Base-by-base conservation (phyloP, 176 grass and related monocot genomes). In the Bothriochloa decipiens region DNA sequence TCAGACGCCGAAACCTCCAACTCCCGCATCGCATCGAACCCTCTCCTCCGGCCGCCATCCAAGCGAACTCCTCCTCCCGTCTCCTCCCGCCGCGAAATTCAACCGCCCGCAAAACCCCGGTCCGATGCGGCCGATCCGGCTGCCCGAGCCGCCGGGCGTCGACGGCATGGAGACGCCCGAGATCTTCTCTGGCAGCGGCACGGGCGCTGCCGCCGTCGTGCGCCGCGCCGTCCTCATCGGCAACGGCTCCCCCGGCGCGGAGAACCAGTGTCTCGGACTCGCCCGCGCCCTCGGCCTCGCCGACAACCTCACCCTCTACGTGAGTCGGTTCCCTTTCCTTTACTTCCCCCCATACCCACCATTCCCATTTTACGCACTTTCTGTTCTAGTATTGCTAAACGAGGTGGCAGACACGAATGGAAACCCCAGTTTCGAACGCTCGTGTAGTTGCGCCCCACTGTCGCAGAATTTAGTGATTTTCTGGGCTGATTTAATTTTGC, bases 231-330 rank as follows among this genome's bases (percentile, higher is more conserved):
- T 98, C 41, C 92, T 95, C 87, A 90, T 98, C 49, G 91, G 85
- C 26, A 98, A 90, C 74, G 96, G 92, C 36, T 98, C 89, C 74
- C 66, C 91, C 60, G 86, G 92, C 74, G 80, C 92, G 20, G 91
- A 98, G 91, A 98, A 76, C 86, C 96, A 98, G 91, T 91, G 96
- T 50, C 60, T 95, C n/a, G 92, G 92, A 22, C 83, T 98, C 77
- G 96, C 90, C 80, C 92, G 92, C 39, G 95, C 95, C 50, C 92
- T 98, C 20, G 92, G 95, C 68, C 86, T 98, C 27, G 85, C 92
- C 9, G 92, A 93, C 75, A 76, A 86, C 71, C 64, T 91, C 71
- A 77, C 85, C 13, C 83, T 95, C 86, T 95, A 95, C 74, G 92
- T 98, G 43, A 85, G 95, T 84, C 9, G 79, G 29, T 32, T 11